phyloP scores from a whole-genome alignment of 2,329 filamentous ascomycete species.

The Xylogone sp. region DNA sequence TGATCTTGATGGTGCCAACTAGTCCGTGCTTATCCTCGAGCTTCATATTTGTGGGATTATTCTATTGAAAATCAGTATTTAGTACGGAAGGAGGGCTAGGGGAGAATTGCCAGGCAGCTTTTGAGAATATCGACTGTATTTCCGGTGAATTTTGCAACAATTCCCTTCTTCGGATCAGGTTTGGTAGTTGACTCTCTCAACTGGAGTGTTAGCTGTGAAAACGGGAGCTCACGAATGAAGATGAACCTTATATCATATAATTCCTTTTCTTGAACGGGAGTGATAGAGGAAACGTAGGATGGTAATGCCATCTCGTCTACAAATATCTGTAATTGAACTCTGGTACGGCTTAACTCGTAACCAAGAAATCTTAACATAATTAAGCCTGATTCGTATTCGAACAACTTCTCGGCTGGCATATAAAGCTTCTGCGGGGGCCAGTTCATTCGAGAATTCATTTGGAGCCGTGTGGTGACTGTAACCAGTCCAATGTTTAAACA shows the following conservation, averaged over 20 bases:
- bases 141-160: conserved; percentile 77
- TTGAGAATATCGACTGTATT: conserved; percentile 85
- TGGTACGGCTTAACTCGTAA: conserved; percentile 76
- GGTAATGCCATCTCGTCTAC: conserved; percentile 96
- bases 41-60: conserved; percentile 81
- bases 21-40: conserved; percentile 76
- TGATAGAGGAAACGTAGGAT: conserved; percentile 76
- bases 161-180: conserved; percentile 76
- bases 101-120: conserved; percentile 70
- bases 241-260: conserved; percentile 95
- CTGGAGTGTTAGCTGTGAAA: too few species aligned
- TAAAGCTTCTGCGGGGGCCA: too few species aligned
- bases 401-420: conserved; percentile 61
- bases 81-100: background rate
- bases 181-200: too few species aligned
- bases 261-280: conserved; percentile 62
- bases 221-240: conserved; percentile 92
- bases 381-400: conserved; percentile 84
- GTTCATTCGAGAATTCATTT: too few species aligned
- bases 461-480: too few species aligned
- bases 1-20: conserved; percentile 79
- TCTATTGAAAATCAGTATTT: conserved; percentile 47
- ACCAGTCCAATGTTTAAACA: conserved; percentile 78
- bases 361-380: conserved; percentile 94
- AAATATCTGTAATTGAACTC: conserved; percentile 76